Evolutionary conservation across 805 yeast genomes (phyloP).

Genomic region (Danielia oregonensis): DNA sequence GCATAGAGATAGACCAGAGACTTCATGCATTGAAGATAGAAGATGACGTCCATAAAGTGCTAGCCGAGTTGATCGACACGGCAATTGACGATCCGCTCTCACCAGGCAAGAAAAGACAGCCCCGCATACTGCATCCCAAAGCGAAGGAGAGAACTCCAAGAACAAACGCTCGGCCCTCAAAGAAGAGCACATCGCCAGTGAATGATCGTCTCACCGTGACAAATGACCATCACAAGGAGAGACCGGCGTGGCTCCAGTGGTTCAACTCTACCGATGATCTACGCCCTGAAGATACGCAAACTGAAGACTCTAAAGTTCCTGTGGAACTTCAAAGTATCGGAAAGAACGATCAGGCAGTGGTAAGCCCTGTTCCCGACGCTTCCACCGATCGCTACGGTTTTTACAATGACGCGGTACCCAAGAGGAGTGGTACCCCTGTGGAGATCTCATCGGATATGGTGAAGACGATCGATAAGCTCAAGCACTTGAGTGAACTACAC

Average conservation of each 20-base stretch:
- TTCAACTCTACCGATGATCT: slow-evolving; percentile 8
- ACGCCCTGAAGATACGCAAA: too few species aligned
- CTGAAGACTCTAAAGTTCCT: slow-evolving; percentile 25
- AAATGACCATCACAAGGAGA: background rate
- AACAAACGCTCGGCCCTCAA: background rate
- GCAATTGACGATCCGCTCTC: slow-evolving; percentile 18
- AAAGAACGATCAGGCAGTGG: slow-evolving; percentile 1
- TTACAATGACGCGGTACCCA: slow-evolving; percentile 23
- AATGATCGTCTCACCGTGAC: too few species aligned
- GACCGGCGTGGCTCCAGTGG: slow-evolving; percentile 10
- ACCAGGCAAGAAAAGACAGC: background rate
- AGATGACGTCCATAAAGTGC: slow-evolving; percentile 16
- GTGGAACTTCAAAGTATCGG: slow-evolving; percentile 40
- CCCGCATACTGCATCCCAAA: background rate
- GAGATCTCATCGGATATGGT: background rate
- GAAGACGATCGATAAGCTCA: slow-evolving; percentile 24
- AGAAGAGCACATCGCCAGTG: too few species aligned
- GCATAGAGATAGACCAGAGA: slow-evolving; percentile 31
- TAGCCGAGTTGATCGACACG: slow-evolving; percentile 25
- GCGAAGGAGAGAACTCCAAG: background rate
- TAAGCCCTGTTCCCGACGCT: slow-evolving; percentile 15
- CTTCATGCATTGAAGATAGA: slow-evolving; percentile 17
- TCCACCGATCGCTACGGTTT: slow-evolving; percentile 51
- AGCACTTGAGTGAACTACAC: slow-evolving; percentile 40
- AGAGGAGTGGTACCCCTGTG: too few species aligned